A percentile compares a stretch with the other conserved stretches of the same genome.
phyloP scores from a whole-genome alignment of 441 rosid species.

The Erodium texanum region DNA sequence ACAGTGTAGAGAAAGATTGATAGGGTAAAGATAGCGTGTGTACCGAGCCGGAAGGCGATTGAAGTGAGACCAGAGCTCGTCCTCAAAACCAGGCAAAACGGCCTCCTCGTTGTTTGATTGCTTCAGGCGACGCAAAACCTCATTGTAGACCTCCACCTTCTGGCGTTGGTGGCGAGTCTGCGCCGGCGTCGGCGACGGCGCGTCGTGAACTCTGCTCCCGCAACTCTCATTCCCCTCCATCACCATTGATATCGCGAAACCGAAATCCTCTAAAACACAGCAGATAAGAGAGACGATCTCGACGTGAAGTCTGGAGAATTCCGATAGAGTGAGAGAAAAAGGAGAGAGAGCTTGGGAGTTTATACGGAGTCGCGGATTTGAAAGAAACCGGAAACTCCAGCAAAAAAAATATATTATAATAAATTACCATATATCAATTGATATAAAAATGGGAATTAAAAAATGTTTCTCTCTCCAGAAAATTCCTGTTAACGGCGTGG shows the following conservation, averaged over 20 bases:
- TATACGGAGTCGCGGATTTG: not conserved
- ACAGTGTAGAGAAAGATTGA: too few relatives aligned
- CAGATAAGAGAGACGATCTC: not conserved
- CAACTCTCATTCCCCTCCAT: slow-evolving; percentile 53
- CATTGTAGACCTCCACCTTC: slow-evolving; percentile 42
- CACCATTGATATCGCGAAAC: slow-evolving; percentile 29
- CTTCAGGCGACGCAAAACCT: slow-evolving; percentile 50
- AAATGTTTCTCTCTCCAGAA: not conserved
- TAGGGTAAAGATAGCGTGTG: not conserved
- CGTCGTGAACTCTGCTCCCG: slow-evolving; percentile 29
- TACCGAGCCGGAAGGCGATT: slow-evolving; percentile 61
- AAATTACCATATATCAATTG: too few relatives aligned
- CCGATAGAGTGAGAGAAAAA: not conserved
- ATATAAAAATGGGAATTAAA: not conserved
- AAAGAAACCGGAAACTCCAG: not conserved
- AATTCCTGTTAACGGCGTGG: not conserved
- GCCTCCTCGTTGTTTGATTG: slow-evolving; percentile 33
- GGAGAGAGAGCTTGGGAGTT: not conserved
- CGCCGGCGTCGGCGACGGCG: slow-evolving; percentile 17
- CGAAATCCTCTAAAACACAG: too few relatives aligned
- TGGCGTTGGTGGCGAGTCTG: slow-evolving; percentile 37
- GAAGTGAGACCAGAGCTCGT: slow-evolving; percentile 63
- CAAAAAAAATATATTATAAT: too few relatives aligned
- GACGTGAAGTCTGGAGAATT: not conserved
- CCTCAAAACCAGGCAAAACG: slow-evolving; percentile 35